Evolutionary conservation across 2,329 filamentous ascomycete species (phyloP).

Genomic region (Penicillium sp.): DNA sequence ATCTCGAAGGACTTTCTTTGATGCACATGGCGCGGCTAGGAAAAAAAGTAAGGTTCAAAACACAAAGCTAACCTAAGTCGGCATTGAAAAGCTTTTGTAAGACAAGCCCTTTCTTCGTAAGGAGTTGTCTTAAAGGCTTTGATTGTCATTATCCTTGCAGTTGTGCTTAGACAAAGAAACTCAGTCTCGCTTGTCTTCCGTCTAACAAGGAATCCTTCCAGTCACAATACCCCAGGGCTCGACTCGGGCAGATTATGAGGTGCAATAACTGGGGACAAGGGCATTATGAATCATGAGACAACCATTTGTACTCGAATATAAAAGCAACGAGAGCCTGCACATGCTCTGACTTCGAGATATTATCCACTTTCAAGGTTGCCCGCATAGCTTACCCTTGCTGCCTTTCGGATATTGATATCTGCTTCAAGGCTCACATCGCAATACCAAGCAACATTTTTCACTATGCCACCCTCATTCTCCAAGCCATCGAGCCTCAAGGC

Average conservation of each 20-base stretch:
- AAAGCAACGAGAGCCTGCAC: neutral
- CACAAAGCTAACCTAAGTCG: no score
- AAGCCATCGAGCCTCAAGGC: no score
- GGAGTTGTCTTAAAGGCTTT: neutral
- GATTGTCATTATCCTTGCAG: neutral
- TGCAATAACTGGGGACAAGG: neutral
- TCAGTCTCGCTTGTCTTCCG: neutral
- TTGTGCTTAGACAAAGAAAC: neutral
- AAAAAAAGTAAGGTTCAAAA: neutral
- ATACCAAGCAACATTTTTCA: neutral
- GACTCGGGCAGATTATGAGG: neutral
- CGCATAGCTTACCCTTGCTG: neutral
- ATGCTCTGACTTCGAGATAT: neutral
- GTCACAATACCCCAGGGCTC: neutral
- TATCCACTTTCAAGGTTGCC: neutral
- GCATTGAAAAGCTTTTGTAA: no score
- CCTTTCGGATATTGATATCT: neutral
- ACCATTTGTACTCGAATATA: neutral
- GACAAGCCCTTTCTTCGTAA: neutral
- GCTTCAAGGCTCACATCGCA: neutral
- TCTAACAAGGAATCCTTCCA: neutral
- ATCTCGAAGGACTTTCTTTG: no score
- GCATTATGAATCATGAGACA: neutral
- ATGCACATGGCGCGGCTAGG: neutral
- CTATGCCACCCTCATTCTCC: neutral